These are phyloP conservation scores for Tulasnella sp. DNA, from an alignment of 768 basidiomycete species.

Conservation along the genomic window DNA sequence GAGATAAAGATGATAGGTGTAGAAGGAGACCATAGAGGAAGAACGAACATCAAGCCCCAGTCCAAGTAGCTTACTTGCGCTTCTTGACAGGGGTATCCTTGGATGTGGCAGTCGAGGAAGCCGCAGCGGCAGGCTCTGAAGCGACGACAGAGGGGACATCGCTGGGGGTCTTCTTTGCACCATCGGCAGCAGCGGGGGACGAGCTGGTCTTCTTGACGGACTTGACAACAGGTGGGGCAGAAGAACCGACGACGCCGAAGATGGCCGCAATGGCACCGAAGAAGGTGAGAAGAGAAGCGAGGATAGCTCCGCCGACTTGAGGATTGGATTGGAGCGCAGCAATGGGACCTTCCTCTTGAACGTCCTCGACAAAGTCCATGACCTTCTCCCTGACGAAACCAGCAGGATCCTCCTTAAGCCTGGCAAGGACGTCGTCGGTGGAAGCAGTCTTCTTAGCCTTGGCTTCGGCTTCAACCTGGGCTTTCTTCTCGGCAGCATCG, in stretches of 20 bases:
- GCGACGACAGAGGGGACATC: slow-evolving; percentile 29
- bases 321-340: slow-evolving; percentile 81
- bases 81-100: slow-evolving; percentile 44
- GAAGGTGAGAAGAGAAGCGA: slow-evolving; percentile 64
- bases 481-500: slow-evolving; percentile 39
- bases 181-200: neutral
- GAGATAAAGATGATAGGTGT: neutral
- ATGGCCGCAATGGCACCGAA: slow-evolving; percentile 78
- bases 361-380: slow-evolving; percentile 70
- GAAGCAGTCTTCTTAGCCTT: slow-evolving; percentile 19
- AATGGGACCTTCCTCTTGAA: slow-evolving; percentile 59
- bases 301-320: slow-evolving; percentile 73
- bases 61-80: slow-evolving; percentile 44
- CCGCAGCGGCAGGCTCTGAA: slow-evolving; percentile 14
- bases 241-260: slow-evolving; percentile 67
- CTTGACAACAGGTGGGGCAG: slow-evolving; percentile 59
- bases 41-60: neutral
- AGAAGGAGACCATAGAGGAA: neutral
- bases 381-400: slow-evolving; percentile 72
- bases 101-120: neutral
- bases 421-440: slow-evolving; percentile 39
- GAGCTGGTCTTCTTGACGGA: slow-evolving; percentile 29
- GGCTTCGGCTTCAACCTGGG: slow-evolving; percentile 36
- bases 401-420: slow-evolving; percentile 67
- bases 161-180: slow-evolving; percentile 61